A percentile compares a stretch with the other conserved stretches of the same genome.
Evolutionary conservation across 345 rosid species (phyloP).

Genomic region (Eucalyptus tenuipes): DNA sequence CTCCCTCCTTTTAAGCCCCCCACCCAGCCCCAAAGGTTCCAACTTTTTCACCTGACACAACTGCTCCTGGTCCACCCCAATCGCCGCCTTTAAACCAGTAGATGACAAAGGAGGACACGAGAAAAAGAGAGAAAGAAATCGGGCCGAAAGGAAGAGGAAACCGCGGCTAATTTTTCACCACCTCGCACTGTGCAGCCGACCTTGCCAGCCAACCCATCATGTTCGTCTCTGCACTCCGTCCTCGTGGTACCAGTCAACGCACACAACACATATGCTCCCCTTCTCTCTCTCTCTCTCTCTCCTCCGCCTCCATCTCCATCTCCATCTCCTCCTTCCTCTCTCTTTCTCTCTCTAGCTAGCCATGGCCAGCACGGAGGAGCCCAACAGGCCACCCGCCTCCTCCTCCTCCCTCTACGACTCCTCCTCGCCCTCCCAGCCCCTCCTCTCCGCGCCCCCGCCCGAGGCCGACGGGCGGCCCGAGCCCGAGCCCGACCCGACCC

Average conservation of each 20-base stretch:
- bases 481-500: conserved; percentile 61
- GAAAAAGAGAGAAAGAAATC: not conserved
- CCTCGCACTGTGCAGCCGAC: not conserved
- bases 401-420: conserved; percentile 21
- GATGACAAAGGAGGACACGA: not conserved
- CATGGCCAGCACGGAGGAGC: conserved; percentile 40
- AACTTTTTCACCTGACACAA: not conserved
- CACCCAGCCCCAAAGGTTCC: not conserved
- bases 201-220: not conserved
- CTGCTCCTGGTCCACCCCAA: not conserved
- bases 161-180: not conserved
- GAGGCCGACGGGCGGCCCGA: not conserved
- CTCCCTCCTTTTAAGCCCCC: not conserved
- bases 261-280: not conserved
- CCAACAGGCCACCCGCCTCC: not conserved
- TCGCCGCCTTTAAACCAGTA: not conserved
- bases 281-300: not conserved
- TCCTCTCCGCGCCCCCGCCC: conserved; percentile 48
- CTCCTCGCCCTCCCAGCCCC: conserved; percentile 43
- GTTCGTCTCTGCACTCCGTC: not conserved
- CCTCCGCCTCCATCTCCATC: not conserved
- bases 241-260: not conserved
- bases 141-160: not conserved
- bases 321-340: not conserved
- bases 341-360: not conserved